Conservation (phyloP, 768 basidiomycete species). For the Suillus tomentosus region DNA sequence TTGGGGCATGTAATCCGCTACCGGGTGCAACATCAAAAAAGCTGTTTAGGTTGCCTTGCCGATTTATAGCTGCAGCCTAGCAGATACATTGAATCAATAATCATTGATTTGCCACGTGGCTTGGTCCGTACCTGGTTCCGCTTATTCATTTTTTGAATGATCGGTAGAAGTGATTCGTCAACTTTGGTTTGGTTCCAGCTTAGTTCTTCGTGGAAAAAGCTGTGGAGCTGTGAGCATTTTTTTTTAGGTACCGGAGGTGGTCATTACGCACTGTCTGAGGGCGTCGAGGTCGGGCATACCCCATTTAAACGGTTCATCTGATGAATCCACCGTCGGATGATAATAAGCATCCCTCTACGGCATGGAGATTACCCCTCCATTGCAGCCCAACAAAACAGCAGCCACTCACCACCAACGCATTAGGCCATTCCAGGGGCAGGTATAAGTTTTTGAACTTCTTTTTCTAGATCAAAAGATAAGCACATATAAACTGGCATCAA, state of each 20-base stretch:
- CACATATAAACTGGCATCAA: conserved; percentile 11
- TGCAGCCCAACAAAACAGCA: conserved; percentile 10
- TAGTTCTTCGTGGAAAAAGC: conserved; percentile 76
- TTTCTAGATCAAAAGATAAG: conserved; percentile 54
- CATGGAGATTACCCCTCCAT: conserved; percentile 6
- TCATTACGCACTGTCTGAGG: conserved; percentile 65
- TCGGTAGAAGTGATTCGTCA: conserved; percentile 88
- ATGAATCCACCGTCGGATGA: conserved; percentile 86
- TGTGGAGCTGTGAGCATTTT: conserved; percentile 32
- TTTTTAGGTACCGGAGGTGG: conserved; percentile 7
- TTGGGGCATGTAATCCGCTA: conserved; percentile 70
- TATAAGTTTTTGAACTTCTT: conserved; percentile 87
- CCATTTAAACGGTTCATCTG: conserved; percentile 96
- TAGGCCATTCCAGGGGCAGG: conserved; percentile 85
- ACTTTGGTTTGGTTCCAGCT: conserved; percentile 83
- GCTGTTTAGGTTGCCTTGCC: conserved; percentile 72
- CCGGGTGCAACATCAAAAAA: conserved; percentile 76
- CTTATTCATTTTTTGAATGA: conserved; percentile 86
- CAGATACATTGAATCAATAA: conserved; percentile 8
- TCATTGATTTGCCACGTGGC: background rate
- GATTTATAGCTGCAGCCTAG: conserved; percentile 65
- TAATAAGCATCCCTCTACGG: conserved; percentile 88
- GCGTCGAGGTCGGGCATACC: conserved; percentile 95
- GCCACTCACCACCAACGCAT: conserved; percentile 76
- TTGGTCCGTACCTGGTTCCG: conserved; percentile 62